Base-by-base conservation (phyloP, 805 yeast genomes). In the Wickerhamiella musiphila region DNA sequence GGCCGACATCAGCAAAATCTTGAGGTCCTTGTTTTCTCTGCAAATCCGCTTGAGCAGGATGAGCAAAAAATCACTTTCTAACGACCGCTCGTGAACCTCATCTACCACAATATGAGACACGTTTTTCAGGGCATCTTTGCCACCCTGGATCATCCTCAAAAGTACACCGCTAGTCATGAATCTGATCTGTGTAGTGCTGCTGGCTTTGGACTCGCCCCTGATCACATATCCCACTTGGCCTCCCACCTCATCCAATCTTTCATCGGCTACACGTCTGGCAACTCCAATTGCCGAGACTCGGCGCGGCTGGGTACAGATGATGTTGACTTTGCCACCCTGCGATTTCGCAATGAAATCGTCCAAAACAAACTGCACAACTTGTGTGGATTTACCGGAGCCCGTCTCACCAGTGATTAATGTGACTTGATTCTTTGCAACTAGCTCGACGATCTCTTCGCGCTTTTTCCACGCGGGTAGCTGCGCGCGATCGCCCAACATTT, bases 311-410 rank as follows among this genome's bases (percentile, higher is more conserved):
- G 95, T 83, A 54, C 94, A 83, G 1, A 86, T 58, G 4, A 86
- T 77, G 16, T 56, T 51, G 39, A 63, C 73, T 38, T 67, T 68
- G 8, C 52, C 49, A 0, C 66, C 65, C 9, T 54, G 48, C 0
- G 54, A 28, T 30, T 67, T 61, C 12, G 31, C 35, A 1, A 54
- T 47, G 36, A 79, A 46, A 24, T 71, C 61, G 49, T 86, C 96
- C 12, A 86, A 55, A 14, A 86, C 59, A 43, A 83, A 86, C 51
- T 86, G 98, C 5, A 82, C 94, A 4, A 81, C 70, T 50, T 86
- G 98, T 0, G 98, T 86, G 1, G 94, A 81, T 48, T 86, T 86
- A 43, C 96, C 96, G 1, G 95, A 84, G 44, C 96, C 96, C 0
- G 96, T 86, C 51, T 90, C 98, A 51, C 96, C 98, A 2, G 96